phyloP scores from a whole-genome alignment of 768 basidiomycete species.

The Boletus subcaerulescens region DNA sequence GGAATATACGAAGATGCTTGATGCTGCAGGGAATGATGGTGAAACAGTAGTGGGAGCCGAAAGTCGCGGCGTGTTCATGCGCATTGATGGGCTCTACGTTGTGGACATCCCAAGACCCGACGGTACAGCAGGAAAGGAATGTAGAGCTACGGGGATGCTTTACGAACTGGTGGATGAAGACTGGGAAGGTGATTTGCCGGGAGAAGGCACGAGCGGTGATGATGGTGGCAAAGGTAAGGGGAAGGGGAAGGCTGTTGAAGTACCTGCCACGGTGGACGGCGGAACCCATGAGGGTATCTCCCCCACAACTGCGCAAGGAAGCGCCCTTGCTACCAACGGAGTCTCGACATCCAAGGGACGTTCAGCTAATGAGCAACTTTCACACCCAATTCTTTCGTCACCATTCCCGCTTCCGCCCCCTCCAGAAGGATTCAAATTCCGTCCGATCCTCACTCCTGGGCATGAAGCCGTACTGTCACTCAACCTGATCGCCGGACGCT shows the following conservation, averaged over 20 bases:
- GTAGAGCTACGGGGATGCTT: slow-evolving; percentile 67
- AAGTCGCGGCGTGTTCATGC: slow-evolving; percentile 67
- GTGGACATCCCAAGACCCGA: slow-evolving; percentile 48
- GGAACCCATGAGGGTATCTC: slow-evolving; percentile 2
- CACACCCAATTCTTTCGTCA: slow-evolving; percentile 33
- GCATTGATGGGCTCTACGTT: slow-evolving; percentile 60
- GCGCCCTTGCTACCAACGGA: slow-evolving; percentile 17
- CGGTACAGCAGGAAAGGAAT: slow-evolving; percentile 49
- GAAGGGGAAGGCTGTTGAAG: slow-evolving; percentile 33
- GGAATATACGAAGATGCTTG: slow-evolving; percentile 27
- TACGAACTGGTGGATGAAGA: slow-evolving; percentile 78
- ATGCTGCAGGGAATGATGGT: neutral
- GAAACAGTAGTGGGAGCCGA: slow-evolving; percentile 25
- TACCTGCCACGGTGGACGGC: slow-evolving; percentile 6
- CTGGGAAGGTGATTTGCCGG: slow-evolving; percentile 47
- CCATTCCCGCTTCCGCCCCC: slow-evolving; percentile 54
- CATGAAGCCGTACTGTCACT: slow-evolving; percentile 67
- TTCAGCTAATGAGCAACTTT: slow-evolving; percentile 31
- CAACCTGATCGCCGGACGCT: slow-evolving; percentile 71
- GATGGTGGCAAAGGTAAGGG: slow-evolving; percentile 29
- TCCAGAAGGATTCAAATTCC: slow-evolving; percentile 68
- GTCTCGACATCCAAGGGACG: slow-evolving; percentile 15
- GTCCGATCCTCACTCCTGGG: slow-evolving; percentile 58
- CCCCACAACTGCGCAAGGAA: slow-evolving; percentile 12
- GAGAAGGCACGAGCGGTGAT: slow-evolving; percentile 7